Evolutionary conservation across 148 eudicot genomes (phyloP).

Genomic region (Amaranthus hypochondriacus): DNA sequence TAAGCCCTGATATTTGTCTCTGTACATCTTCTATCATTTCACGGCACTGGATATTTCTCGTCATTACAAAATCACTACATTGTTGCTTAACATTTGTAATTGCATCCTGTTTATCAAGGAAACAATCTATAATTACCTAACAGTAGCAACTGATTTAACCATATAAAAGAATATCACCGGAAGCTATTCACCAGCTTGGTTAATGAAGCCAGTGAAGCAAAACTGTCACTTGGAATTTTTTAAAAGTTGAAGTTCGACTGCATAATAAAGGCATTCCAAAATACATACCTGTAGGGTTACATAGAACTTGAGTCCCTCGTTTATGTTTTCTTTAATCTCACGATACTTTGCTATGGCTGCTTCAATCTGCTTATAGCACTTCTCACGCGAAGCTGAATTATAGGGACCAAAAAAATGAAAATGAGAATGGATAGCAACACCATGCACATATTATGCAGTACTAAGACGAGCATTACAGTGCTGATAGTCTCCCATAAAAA

Average conservation of each 20-base stretch:
- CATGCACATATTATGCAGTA: not conserved
- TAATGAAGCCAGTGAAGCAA: not conserved
- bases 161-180: not conserved
- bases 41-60: constrained; percentile 88
- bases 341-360: constrained; percentile 86
- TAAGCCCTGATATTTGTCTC: constrained; percentile 73
- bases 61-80: constrained; percentile 92
- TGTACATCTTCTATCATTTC: constrained; percentile 94
- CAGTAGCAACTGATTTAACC: not conserved
- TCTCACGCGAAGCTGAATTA: constrained; percentile 74
- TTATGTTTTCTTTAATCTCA: constrained; percentile 88
- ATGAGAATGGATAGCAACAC: not conserved
- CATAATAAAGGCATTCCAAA: not conserved
- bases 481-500: not conserved
- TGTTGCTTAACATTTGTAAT: constrained; percentile 85
- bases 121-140: constrained; percentile 6
- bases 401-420: not conserved
- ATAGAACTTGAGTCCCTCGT: constrained; percentile 93
- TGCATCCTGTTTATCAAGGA: constrained; percentile 62
- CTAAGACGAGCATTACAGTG: not conserved
- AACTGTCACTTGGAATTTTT: not conserved
- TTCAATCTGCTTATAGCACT: constrained; percentile 81
- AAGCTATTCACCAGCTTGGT: not conserved
- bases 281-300: constrained; percentile 83
- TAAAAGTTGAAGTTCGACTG: not conserved